Percentiles rank a stretch among this genome's conserved stretches.
Conservation (phyloP, 371 early-diverging fungal genomes). For the Funneliformis caledonium region DNA sequence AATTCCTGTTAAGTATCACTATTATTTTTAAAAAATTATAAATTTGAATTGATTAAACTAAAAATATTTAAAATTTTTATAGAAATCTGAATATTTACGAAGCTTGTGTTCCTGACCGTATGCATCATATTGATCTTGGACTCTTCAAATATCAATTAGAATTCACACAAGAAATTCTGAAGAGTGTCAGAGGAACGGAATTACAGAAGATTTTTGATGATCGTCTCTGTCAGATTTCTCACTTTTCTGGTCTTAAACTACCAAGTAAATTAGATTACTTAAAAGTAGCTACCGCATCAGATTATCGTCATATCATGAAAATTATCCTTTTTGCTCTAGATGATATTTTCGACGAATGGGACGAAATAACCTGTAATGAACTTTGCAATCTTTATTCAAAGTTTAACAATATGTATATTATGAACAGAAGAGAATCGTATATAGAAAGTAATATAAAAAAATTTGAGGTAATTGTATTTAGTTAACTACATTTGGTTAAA, state of each 20-base stretch:
- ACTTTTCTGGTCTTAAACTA: not conserved
- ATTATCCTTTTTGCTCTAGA: not conserved
- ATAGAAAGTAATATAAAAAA: not conserved
- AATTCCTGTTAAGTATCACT: not conserved
- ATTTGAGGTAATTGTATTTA: not conserved
- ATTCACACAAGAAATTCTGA: not conserved
- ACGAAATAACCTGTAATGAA: slow-evolving; percentile 2
- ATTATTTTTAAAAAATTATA: not conserved
- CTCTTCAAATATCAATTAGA: not conserved
- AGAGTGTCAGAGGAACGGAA: not conserved
- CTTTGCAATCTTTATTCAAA: not conserved
- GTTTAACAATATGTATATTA: not conserved
- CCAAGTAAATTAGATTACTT: not conserved
- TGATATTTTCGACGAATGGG: not conserved
- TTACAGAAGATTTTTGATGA: not conserved
- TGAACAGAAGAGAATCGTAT: not conserved
- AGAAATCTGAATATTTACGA: not conserved
- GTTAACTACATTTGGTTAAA: not conserved
- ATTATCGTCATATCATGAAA: not conserved
- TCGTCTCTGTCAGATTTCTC: not conserved
- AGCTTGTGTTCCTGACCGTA: not conserved
- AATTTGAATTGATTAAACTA: too few relatives aligned
- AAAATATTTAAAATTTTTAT: not conserved
- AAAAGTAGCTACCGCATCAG: not conserved
- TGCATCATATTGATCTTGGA: not conserved